Base-by-base conservation (phyloP, 495 filamentous ascomycete species). In the Xylaria curta region DNA sequence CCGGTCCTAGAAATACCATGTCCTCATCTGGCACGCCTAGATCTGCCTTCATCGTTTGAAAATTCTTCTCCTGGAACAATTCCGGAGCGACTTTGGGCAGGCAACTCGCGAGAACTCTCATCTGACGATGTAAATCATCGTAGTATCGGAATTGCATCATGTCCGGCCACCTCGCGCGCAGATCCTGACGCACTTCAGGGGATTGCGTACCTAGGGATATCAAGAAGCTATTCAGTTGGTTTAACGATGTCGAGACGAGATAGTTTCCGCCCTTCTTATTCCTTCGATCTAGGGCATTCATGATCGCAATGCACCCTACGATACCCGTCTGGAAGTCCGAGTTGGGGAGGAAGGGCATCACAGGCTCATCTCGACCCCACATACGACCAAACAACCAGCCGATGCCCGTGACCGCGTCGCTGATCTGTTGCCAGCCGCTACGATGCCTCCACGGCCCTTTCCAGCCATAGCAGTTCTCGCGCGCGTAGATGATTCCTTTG, bases 301-400 rank as follows among this genome's bases (percentile, higher is more conserved):
- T 80, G 21, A 87, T 85, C 19, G 82, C 86, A 70, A 88, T 86
- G 58, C 86, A 87, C 13, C 87, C 87, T 76, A 87, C 87, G 74
- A 87, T 88, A 33, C 86, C 78, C 28, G 80, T 80, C 69, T 80
- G 88, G 74, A 90, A 91, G 80, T 91, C 90, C 62, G 87, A 89
- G 78, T 90, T 91, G 9, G 89, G 90, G 75, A 91, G 88, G 0
- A 89, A 88, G 36, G 89, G 89, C 4, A 90, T 86, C 28, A 91
- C 84, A 5, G 89, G 88, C 70, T 85, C 85, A 8, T 84, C 78
- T 8, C 79, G 78, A 40, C 87, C 87, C 87, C 90, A 89, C 77
- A 87, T 87, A 61, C 87, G 72, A 6, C 88, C 88, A 73, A 89
- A 89, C 1, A 85, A 80, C 87, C 88, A 90, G 7, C 86, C 87